phyloP scores from a whole-genome alignment of 768 basidiomycete genomes.

The Tylopilus felleus region DNA sequence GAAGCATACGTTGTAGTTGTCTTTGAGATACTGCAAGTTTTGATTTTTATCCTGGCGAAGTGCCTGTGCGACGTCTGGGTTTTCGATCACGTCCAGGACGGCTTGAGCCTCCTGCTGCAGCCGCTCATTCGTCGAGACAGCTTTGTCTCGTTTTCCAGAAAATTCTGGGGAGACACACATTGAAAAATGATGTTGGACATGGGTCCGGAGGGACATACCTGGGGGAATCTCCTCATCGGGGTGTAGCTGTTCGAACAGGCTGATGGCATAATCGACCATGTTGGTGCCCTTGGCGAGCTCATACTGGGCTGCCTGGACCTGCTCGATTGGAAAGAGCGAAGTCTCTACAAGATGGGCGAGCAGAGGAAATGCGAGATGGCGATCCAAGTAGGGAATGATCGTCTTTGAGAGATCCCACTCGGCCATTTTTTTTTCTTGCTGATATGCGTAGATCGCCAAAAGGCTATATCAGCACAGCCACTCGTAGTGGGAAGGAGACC shows the following conservation, averaged over 20 bases:
- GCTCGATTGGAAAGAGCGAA: slow-evolving; percentile 69
- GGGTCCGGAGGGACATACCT: slow-evolving; percentile 45
- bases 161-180: slow-evolving; percentile 56
- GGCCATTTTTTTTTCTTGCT: slow-evolving; percentile 52
- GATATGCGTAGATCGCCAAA: background rate
- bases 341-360: slow-evolving; percentile 82
- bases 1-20: slow-evolving; percentile 76
- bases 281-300: slow-evolving; percentile 96
- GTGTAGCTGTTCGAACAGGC: slow-evolving; percentile 74
- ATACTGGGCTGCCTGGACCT: slow-evolving; percentile 91
- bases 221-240: slow-evolving; percentile 66
- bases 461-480: slow-evolving; percentile 25
- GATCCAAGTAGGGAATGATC: slow-evolving; percentile 88
- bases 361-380: slow-evolving; percentile 91
- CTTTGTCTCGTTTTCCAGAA: slow-evolving; percentile 73
- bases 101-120: slow-evolving; percentile 89
- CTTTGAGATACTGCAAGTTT: slow-evolving; percentile 91
- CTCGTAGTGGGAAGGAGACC: background rate
- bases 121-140: slow-evolving; percentile 78
- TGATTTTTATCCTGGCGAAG: slow-evolving; percentile 96
- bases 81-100: slow-evolving; percentile 93
- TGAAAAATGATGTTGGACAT: background rate
- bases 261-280: slow-evolving; percentile 93
- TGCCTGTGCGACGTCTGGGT: slow-evolving; percentile 92
- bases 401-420: slow-evolving; percentile 90